Conservation (phyloP, 768 basidiomycete species). For the Chiua virens region DNA sequence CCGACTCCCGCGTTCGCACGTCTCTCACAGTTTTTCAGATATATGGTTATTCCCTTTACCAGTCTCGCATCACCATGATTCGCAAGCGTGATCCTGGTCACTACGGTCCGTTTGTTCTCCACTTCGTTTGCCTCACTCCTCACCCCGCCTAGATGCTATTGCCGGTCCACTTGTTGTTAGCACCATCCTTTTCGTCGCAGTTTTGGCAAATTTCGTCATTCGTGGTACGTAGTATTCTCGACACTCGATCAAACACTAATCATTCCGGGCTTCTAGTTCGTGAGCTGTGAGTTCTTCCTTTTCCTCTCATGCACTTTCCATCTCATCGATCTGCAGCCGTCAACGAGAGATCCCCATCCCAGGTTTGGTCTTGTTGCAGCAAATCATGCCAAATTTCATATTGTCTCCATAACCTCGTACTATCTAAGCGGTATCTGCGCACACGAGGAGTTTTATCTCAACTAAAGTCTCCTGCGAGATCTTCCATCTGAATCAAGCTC, state of each 20-base stretch:
- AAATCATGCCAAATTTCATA: conserved; percentile 19
- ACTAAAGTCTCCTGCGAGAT: too few species aligned
- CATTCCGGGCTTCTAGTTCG: conserved; percentile 41
- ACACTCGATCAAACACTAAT: conserved; percentile 2
- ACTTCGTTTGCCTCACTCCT: neutral
- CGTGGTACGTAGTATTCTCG: conserved; percentile 57
- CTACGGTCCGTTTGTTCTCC: conserved; percentile 59
- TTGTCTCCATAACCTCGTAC: conserved; percentile 10
- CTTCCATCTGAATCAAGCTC: too few species aligned
- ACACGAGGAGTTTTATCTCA: neutral
- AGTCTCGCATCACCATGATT: conserved; percentile 88
- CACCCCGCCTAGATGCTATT: conserved; percentile 60
- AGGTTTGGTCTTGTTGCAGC: conserved; percentile 26
- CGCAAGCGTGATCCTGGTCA: conserved; percentile 83
- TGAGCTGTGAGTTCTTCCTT: conserved; percentile 49
- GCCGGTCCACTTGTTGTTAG: conserved; percentile 84
- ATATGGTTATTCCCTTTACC: conserved; percentile 86
- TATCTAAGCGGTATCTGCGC: neutral
- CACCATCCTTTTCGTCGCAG: conserved; percentile 78
- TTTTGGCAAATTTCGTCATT: conserved; percentile 85
- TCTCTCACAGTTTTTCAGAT: conserved; percentile 42
- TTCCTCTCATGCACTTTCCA: neutral
- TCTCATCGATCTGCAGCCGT: conserved; percentile 17
- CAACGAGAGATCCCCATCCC: conserved; percentile 30
- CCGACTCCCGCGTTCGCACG: neutral